phyloP scores from a whole-genome alignment of 257 asterid genomes.

The Capsicum rhomboideum region DNA sequence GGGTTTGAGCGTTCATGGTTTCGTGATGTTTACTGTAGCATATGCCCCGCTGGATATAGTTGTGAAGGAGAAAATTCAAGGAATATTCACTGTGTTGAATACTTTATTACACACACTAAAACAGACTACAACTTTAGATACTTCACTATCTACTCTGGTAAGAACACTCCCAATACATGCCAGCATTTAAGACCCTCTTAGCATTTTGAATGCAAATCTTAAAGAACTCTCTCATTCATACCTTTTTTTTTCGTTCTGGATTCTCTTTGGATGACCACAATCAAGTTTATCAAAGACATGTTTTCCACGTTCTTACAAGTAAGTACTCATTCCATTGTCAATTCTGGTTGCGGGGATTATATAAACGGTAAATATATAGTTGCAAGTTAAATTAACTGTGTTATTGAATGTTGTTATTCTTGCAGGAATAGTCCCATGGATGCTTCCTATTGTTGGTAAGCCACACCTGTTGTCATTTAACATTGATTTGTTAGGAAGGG shows the following conservation, averaged over 20 bases:
- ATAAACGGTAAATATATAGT: neutral
- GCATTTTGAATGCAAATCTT: neutral
- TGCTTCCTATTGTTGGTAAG: neutral
- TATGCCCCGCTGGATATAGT: neutral
- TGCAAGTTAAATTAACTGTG: neutral
- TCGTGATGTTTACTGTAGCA: neutral
- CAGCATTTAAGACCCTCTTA: neutral
- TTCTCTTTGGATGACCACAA: neutral
- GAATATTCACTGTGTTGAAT: neutral
- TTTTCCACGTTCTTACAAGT: neutral
- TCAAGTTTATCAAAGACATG: neutral
- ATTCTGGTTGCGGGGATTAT: neutral
- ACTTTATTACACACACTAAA: too few species aligned
- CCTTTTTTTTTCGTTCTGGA: neutral
- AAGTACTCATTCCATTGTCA: neutral
- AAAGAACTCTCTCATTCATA: neutral
- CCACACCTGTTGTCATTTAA: neutral
- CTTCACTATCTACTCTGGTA: accelerated
- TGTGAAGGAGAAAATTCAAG: neutral
- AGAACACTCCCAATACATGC: too few species aligned
- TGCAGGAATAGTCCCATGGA: neutral
- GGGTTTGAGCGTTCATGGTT: slow-evolving; percentile 27
- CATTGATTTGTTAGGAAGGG: neutral
- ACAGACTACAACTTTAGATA: neutral
- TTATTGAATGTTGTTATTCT: neutral